phyloP scores from a whole-genome alignment of 805 yeast genomes.

The Starmera quercuum region DNA sequence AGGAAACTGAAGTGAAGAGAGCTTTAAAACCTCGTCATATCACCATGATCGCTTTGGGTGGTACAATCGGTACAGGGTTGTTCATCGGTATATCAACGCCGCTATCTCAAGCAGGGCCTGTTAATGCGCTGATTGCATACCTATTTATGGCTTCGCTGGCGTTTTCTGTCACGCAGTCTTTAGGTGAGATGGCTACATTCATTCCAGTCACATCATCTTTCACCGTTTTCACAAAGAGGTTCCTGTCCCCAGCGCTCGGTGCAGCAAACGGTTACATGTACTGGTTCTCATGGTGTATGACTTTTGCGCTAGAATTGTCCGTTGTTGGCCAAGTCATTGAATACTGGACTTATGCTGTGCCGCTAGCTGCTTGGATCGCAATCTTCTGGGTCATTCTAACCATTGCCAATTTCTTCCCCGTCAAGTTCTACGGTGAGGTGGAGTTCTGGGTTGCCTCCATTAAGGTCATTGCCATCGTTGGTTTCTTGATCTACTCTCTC shows the following conservation, averaged over 20 bases:
- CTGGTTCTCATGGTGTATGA: constrained; percentile 74
- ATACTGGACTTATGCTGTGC: constrained; percentile 65
- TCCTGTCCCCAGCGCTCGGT: constrained; percentile 64
- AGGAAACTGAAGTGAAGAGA: constrained; percentile 43
- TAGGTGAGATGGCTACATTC: constrained; percentile 79
- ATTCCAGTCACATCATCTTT: constrained; percentile 63
- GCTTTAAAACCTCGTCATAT: constrained; percentile 60
- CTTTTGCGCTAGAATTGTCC: constrained; percentile 67
- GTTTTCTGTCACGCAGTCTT: constrained; percentile 57
- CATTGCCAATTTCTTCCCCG: constrained; percentile 54
- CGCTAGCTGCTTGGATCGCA: constrained; percentile 64
- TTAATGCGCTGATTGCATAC: constrained; percentile 55
- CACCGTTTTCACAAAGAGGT: constrained; percentile 61
- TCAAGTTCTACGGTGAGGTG: constrained; percentile 62
- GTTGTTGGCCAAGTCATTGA: constrained; percentile 59
- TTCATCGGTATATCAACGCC: constrained; percentile 59
- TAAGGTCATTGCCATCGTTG: constrained; percentile 61
- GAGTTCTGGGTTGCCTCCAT: constrained; percentile 69
- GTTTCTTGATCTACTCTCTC: constrained; percentile 60
- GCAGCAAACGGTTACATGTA: constrained; percentile 68
- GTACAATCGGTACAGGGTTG: constrained; percentile 74
- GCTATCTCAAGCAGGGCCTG: constrained; percentile 58
- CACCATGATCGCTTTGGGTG: constrained; percentile 73
- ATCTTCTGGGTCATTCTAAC: constrained; percentile 56
- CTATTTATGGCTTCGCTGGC: constrained; percentile 60